These are phyloP conservation scores for Tieghemostelium lacteum DNA, from an alignment of 78 protist genomes.

Conservation along the genomic window DNA sequence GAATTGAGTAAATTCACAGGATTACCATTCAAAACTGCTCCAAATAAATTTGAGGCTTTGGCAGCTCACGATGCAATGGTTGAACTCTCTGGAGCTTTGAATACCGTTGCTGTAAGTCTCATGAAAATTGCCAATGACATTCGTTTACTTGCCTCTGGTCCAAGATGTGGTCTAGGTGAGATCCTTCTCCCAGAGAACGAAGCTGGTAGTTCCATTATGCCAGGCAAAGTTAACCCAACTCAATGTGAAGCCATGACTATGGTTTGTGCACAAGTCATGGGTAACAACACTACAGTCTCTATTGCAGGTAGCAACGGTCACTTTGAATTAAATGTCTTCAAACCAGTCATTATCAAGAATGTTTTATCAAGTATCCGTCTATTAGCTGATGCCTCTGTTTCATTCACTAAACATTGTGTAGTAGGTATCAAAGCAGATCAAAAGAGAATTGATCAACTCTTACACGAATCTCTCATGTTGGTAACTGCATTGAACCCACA, in stretches of 20 bases:
- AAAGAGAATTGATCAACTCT: conserved; percentile 65
- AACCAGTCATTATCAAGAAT: conserved; percentile 92
- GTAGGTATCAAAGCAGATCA: conserved; percentile 92
- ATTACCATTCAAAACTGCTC: conserved; percentile 90
- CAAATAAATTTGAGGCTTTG: conserved; percentile 95
- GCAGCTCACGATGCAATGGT: conserved; percentile 96
- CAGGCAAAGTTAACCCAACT: conserved; percentile 97
- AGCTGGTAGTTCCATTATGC: conserved; percentile 97
- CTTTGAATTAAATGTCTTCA: conserved; percentile 96
- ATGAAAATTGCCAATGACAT: conserved; percentile 97
- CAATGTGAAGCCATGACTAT: conserved; percentile 98
- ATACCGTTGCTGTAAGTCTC: conserved; percentile 88
- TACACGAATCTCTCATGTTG: conserved; percentile 94
- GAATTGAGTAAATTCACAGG: conserved; percentile 87
- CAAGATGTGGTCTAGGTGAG: conserved; percentile 97
- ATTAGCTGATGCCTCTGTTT: conserved; percentile 87
- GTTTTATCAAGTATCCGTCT: conserved; percentile 90
- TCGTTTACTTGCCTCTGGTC: conserved; percentile 94
- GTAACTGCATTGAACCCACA: conserved; percentile 97
- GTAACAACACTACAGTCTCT: conserved; percentile 93
- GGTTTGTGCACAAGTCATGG: conserved; percentile 97
- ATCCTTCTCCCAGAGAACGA: conserved; percentile 94
- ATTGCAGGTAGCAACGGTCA: conserved; percentile 96
- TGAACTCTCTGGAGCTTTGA: conserved; percentile 89
- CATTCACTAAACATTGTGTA: conserved; percentile 90